These are phyloP conservation scores for Colletotrichum phormii DNA, from an alignment of 2,329 filamentous ascomycete genomes.

Conservation along the genomic window DNA sequence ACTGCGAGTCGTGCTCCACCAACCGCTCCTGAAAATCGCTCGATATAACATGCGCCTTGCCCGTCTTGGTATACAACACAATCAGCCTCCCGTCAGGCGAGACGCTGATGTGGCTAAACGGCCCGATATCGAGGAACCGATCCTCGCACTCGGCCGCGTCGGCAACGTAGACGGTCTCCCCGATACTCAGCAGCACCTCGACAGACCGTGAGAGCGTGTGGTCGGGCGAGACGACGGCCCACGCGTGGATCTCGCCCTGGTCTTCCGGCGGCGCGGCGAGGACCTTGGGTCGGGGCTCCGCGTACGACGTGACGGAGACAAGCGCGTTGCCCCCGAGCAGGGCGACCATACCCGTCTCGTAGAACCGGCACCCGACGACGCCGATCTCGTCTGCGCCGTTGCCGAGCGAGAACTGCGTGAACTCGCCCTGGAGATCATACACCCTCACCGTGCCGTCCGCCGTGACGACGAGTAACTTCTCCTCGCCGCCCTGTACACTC, in stretches of 20 bases:
- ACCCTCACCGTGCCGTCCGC: conserved; percentile 91
- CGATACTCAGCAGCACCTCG: conserved; percentile 89
- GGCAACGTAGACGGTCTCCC: conserved; percentile 84
- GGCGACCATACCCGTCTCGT: conserved; percentile 91
- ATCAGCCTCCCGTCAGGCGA: conserved; percentile 92
- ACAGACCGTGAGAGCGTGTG: conserved; percentile 93
- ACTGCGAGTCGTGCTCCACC: conserved; percentile 91
- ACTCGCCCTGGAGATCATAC: conserved; percentile 94
- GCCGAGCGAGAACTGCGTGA: conserved; percentile 92
- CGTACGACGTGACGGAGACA: conserved; percentile 87
- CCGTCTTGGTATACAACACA: conserved; percentile 86
- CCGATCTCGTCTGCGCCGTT: conserved; percentile 90
- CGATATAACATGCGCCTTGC: conserved; percentile 91
- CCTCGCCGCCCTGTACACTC: conserved; percentile 70
- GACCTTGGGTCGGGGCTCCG: conserved; percentile 88
- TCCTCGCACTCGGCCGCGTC: conserved; percentile 94
- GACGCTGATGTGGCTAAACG: conserved; percentile 89
- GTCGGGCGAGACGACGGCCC: conserved; percentile 88
- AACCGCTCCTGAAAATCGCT: conserved; percentile 94
- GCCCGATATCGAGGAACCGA: conserved; percentile 88
- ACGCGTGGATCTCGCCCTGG: conserved; percentile 84
- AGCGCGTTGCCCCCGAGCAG: conserved; percentile 89
- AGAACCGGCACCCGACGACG: conserved; percentile 90
- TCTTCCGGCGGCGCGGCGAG: conserved; percentile 83
- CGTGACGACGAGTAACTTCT: conserved; percentile 88